Evolutionary conservation across 805 yeast species (phyloP).

Genomic region (Candida peoriensis): DNA sequence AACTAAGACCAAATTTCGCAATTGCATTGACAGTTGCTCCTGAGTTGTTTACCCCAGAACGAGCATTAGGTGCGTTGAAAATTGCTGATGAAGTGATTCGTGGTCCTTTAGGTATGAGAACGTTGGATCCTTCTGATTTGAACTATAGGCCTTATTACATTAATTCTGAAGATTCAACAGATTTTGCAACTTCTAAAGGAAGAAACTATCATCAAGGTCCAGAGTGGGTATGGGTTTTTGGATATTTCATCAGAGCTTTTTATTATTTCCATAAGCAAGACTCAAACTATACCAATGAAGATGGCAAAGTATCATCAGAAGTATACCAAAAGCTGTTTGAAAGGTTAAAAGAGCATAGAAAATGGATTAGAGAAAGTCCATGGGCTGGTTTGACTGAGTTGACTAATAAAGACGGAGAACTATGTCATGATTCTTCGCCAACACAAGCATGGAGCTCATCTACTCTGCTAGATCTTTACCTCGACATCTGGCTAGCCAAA

Average conservation of each 20-base stretch:
- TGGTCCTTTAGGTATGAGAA: constrained; percentile 89
- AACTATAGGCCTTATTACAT: constrained; percentile 88
- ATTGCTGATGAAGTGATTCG: constrained; percentile 69
- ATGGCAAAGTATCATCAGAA: constrained; percentile 39
- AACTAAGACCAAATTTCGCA: constrained; percentile 85
- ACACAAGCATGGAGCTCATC: constrained; percentile 97
- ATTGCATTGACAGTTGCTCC: constrained; percentile 96
- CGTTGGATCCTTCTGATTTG: constrained; percentile 88
- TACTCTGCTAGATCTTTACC: constrained; percentile 74
- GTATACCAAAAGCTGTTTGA: constrained; percentile 54
- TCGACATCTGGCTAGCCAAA: constrained; percentile 46
- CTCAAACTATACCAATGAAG: constrained; percentile 29
- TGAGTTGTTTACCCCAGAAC: constrained; percentile 64
- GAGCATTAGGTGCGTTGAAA: constrained; percentile 60
- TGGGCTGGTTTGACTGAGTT: constrained; percentile 96
- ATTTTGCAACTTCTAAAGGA: constrained; percentile 92
- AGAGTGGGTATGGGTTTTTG: constrained; percentile 94
- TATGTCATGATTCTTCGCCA: constrained; percentile 85
- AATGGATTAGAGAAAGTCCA: constrained; percentile 67
- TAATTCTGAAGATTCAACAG: constrained; percentile 74
- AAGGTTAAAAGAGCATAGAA: constrained; percentile 58
- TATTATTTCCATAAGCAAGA: constrained; percentile 45
- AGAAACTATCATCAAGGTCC: constrained; percentile 98
- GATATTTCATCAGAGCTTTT: constrained; percentile 82
- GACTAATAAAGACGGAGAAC: constrained; percentile 80